phyloP scores from a whole-genome alignment of 1,284 basidiomycete genomes.

The Tilletia walkeri region DNA sequence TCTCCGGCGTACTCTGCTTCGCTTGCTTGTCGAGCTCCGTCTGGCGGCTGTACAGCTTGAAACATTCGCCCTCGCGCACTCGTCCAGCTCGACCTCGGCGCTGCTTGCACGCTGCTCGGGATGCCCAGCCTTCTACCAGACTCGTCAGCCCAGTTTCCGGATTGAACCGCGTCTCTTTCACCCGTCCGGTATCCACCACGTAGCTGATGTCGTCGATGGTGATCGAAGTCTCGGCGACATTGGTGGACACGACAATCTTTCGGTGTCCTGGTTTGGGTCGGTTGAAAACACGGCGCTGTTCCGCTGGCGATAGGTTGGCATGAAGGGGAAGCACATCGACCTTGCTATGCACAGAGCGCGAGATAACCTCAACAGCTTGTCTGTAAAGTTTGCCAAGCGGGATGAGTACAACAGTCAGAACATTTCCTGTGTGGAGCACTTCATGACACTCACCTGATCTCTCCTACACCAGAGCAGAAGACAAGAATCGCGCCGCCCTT shows the following conservation, averaged over 20 bases:
- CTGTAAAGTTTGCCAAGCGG: not conserved
- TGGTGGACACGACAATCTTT: constrained; percentile 86
- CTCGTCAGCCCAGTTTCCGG: constrained; percentile 72
- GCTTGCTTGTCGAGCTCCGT: constrained; percentile 71
- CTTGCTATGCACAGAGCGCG: constrained; percentile 55
- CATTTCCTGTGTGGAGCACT: not conserved
- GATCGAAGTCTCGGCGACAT: constrained; percentile 88
- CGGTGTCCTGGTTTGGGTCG: constrained; percentile 62
- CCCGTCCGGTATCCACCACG: constrained; percentile 72
- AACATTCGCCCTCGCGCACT: constrained; percentile 59
- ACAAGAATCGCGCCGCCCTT: constrained; percentile 67
- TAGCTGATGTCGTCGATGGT: constrained; percentile 65
- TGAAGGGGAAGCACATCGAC: constrained; percentile 78
- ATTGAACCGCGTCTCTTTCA: constrained; percentile 85
- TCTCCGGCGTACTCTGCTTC: constrained; percentile 73
- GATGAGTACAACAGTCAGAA: not conserved
- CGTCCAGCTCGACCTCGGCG: constrained; percentile 86
- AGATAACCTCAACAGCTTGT: constrained; percentile 72
- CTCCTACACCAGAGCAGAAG: constrained; percentile 72
- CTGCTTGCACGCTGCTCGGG: constrained; percentile 77
- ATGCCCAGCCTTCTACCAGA: constrained; percentile 76
- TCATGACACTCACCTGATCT: constrained; percentile 33
- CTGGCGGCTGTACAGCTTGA: constrained; percentile 70
- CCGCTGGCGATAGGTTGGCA: constrained; percentile 79
- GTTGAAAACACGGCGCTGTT: constrained; percentile 76